Base-by-base conservation (phyloP, 73 alveolate genomes). In the Tetrahymena thermophila region DNA sequence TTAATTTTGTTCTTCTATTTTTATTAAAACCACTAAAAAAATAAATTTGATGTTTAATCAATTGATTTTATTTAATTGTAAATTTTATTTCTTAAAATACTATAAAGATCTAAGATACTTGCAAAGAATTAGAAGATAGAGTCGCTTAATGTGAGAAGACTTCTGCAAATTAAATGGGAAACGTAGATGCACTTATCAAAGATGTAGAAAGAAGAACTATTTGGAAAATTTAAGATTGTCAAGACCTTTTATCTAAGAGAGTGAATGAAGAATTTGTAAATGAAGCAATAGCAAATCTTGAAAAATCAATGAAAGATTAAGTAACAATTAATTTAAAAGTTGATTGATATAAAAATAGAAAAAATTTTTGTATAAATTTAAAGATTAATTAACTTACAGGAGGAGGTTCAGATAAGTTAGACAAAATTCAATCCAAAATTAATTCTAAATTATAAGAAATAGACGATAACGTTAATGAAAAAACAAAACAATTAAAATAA, bases 161-260 rank as follows among this genome's bases (percentile, higher is more conserved):
- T 13, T 71, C 89, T 71, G 89, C 89, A 9, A 71, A 71, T 25
- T 71, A 71, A 71, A 71, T 71, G 89, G 89, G 89, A 19, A 71
- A 71, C 11, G 89, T 95, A 55, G 95, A 95, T 50, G 96, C 93
- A 16, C 56, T 93, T n/a, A 94, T 95, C 43, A 85, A 94, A 42
- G 96, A 95, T 85, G 96, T 95, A 10, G 96, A 95, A 95, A 95
- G 96, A 95, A 95, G 94, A 56, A 95, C 96, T 43, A 35, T 95
- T 43, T 95, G 96, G 96, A 95, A 95, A 89, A 95, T 95, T 43
- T 94, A 95, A 35, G 96, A 95, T 95, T 95, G 96, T 38, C 50
- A 95, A 95, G 96, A 95, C 50, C 94, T 95, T 25, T 50, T 95
- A 10, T 42, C 94, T 3, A 95, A 95, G 94, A 95, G 96, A 57